phyloP scores from a whole-genome alignment of 192 early-diverging fungal species.

The Coemansia brasiliensis region DNA sequence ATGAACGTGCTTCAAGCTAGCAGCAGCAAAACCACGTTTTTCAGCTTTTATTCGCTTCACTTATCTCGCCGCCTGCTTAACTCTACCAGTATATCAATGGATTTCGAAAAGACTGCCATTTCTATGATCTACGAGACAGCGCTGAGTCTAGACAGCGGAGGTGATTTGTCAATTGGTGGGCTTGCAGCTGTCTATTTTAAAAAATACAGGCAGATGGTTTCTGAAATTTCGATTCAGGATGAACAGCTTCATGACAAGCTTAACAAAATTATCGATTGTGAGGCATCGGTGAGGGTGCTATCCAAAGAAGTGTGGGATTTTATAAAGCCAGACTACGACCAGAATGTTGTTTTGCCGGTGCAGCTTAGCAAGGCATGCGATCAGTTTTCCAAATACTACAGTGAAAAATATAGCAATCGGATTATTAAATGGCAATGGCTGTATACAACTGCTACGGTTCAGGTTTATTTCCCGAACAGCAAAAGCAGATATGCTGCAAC shows the following conservation, averaged over 20 bases:
- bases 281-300: too few species aligned
- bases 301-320: background rate
- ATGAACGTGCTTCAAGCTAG: slow-evolving; percentile 1
- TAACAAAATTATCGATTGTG: too few species aligned
- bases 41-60: background rate
- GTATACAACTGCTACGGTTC: slow-evolving; percentile 2
- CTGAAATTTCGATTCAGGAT: background rate
- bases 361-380: background rate
- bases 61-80: background rate
- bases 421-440: slow-evolving; percentile 4
- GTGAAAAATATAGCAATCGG: background rate
- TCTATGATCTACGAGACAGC: background rate
- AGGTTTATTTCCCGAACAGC: slow-evolving; percentile 4
- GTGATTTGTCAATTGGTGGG: background rate
- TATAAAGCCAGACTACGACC: background rate
- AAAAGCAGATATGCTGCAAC: slow-evolving; percentile 53
- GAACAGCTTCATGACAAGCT: background rate
- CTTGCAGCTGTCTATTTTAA: background rate
- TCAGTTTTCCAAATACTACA: background rate
- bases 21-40: background rate
- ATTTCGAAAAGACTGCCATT: background rate
- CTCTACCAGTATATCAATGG: background rate
- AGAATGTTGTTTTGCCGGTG: background rate
- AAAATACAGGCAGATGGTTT: background rate
- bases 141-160: background rate